A percentile compares a stretch with the other conserved stretches of the same genome.
Evolutionary conservation across 495 filamentous ascomycete species (phyloP).

Genomic region (Aspergillus panamensis): DNA sequence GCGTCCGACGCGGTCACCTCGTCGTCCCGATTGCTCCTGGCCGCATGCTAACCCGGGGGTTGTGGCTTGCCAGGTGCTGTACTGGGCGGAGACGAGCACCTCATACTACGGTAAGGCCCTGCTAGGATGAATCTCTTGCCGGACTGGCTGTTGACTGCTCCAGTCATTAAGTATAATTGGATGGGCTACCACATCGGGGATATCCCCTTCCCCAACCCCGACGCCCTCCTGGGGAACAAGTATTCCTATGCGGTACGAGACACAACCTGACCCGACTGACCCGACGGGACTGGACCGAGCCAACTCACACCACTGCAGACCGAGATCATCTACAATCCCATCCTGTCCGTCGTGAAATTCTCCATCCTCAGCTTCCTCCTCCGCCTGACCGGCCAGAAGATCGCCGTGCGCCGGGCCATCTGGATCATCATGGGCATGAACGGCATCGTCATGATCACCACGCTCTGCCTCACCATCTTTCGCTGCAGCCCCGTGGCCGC

Average conservation of each 20-base stretch:
- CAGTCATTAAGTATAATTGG: conserved; percentile 47
- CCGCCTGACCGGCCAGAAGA: conserved; percentile 34
- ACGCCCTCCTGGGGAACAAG: conserved; percentile 7
- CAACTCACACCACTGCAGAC: conserved; percentile 21
- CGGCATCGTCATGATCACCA: conserved; percentile 47
- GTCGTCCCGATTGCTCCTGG: neutral
- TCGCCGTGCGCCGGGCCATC: conserved; percentile 37
- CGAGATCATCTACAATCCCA: conserved; percentile 58
- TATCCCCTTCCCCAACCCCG: conserved; percentile 25
- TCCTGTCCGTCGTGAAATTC: conserved; percentile 54
- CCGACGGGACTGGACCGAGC: neutral
- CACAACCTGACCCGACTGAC: conserved; percentile 3
- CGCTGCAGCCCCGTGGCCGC: conserved; percentile 46
- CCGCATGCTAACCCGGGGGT: neutral
- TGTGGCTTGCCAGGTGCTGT: conserved; percentile 9
- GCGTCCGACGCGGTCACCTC: neutral
- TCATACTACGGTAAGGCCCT: conserved; percentile 16
- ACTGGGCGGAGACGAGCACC: conserved; percentile 22
- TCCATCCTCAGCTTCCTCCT: conserved; percentile 48
- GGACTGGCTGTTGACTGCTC: neutral
- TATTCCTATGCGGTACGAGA: conserved; percentile 18
- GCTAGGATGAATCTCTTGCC: neutral
- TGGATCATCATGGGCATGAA: conserved; percentile 39
- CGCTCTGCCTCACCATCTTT: conserved; percentile 50
- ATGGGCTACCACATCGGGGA: conserved; percentile 42